These are phyloP conservation scores for Daldinia caldariorum DNA, from an alignment of 495 filamentous ascomycete genomes.

Conservation along the genomic window DNA sequence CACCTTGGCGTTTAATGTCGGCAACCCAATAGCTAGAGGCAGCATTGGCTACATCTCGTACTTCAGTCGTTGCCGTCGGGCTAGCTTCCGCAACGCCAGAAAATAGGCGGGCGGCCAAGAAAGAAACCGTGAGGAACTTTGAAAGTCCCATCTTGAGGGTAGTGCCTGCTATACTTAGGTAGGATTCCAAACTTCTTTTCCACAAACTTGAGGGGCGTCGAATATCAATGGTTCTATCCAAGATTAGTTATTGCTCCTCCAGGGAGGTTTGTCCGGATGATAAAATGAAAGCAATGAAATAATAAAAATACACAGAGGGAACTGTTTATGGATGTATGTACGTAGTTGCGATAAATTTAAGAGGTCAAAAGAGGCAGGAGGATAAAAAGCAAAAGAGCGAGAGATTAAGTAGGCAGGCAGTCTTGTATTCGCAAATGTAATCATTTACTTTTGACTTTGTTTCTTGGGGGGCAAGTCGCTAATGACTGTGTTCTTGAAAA, in stretches of 20 bases:
- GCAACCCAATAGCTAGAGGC: constrained; percentile 75
- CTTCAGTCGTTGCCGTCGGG: constrained; percentile 36
- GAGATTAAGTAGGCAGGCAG: constrained; percentile 1
- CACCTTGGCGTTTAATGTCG: constrained; percentile 75
- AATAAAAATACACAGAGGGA: background rate
- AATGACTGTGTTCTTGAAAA: constrained; percentile 3
- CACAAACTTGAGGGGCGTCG: constrained; percentile 23
- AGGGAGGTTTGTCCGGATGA: constrained; percentile 13
- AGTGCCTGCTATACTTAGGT: constrained; percentile 53
- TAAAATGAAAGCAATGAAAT: constrained; percentile 9
- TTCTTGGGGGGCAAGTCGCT: background rate
- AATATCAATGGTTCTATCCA: constrained; percentile 22
- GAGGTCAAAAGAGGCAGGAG: constrained; percentile 2
- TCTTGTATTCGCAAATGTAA: constrained; percentile 3
- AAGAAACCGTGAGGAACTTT: constrained; percentile 49
- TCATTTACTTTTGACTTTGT: constrained; percentile 1
- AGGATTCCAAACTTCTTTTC: constrained; percentile 17
- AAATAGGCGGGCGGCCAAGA: constrained; percentile 51
- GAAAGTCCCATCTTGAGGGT: constrained; percentile 56
- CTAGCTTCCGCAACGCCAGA: constrained; percentile 49
- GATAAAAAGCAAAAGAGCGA: background rate
- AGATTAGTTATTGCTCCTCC: constrained; percentile 26
- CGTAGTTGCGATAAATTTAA: constrained; percentile 6
- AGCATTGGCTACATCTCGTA: constrained; percentile 33
- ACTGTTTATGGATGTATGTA: constrained; percentile 20